Conservation (phyloP, 768 basidiomycete genomes). For the Auricularia sp. region DNA sequence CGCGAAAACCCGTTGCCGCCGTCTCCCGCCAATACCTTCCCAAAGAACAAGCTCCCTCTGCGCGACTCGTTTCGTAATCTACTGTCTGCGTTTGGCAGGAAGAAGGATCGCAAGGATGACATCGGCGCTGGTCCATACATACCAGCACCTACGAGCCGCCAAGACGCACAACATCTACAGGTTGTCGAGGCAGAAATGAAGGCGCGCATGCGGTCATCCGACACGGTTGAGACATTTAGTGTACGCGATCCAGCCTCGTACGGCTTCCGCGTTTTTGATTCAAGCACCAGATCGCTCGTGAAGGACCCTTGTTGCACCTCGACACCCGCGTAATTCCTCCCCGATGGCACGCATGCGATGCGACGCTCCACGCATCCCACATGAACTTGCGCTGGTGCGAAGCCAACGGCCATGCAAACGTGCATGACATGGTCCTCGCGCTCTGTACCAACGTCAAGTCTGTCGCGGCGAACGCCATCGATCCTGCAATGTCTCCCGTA, state of each 20-base stretch:
- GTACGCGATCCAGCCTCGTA: not conserved
- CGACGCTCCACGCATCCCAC: not conserved
- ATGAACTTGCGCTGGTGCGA: not conserved
- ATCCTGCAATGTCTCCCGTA: not conserved
- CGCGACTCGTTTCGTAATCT: not conserved
- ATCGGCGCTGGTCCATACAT: not conserved
- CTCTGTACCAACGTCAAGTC: not conserved
- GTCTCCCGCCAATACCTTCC: not conserved
- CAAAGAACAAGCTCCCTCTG: not conserved
- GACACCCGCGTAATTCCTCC: not conserved
- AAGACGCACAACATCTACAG: not conserved
- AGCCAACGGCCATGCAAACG: not conserved
- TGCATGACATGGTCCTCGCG: not conserved
- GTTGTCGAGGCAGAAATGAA: not conserved
- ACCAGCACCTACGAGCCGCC: not conserved
- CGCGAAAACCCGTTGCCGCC: not conserved
- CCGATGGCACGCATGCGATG: not conserved
- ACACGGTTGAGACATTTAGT: not conserved
- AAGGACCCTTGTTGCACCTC: not conserved
- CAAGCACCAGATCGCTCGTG: not conserved
- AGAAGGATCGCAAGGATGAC: slow-evolving; percentile 1
- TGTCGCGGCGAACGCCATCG: not conserved
- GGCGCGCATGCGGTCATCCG: not conserved
- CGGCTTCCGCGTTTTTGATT: not conserved
- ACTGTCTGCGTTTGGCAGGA: not conserved